These are phyloP conservation scores for Cercospora sojina DNA, from an alignment of 2,329 filamentous ascomycete genomes.

Conservation along the genomic window DNA sequence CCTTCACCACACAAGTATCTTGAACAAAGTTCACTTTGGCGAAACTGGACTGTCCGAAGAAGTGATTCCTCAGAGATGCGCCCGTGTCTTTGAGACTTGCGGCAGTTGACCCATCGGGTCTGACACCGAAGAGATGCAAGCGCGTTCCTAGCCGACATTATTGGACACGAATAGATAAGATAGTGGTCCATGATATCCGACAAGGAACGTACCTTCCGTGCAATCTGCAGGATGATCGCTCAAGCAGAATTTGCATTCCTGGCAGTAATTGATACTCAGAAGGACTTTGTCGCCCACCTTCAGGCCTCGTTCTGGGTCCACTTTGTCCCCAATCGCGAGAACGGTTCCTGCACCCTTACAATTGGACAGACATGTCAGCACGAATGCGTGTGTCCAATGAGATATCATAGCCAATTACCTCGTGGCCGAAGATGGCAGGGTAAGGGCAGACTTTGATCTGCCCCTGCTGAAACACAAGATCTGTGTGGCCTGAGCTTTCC, in stretches of 20 bases:
- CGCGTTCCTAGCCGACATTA: not conserved
- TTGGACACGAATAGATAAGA: not conserved
- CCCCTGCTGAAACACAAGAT: slow-evolving; percentile 27
- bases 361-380: not conserved
- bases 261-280: not conserved
- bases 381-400: not conserved
- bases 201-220: not conserved
- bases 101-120: not conserved
- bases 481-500: slow-evolving; percentile 18
- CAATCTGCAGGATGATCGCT: not conserved
- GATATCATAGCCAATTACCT: not conserved
- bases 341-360: not conserved
- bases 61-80: not conserved
- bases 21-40: not conserved
- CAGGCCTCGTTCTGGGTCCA: not conserved
- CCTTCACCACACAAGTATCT: not conserved
- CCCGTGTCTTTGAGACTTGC: not conserved
- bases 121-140: not conserved
- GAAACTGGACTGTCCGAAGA: not conserved
- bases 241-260: not conserved
- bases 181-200: no score
- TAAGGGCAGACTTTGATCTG: slow-evolving; percentile 18
- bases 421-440: slow-evolving; percentile 13
- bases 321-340: not conserved
- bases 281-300: not conserved